Evolutionary conservation across 495 filamentous ascomycete species (phyloP), one percentile per base, ranked within the genome.

Genomic region (Lichenothelia convexa): DNA sequence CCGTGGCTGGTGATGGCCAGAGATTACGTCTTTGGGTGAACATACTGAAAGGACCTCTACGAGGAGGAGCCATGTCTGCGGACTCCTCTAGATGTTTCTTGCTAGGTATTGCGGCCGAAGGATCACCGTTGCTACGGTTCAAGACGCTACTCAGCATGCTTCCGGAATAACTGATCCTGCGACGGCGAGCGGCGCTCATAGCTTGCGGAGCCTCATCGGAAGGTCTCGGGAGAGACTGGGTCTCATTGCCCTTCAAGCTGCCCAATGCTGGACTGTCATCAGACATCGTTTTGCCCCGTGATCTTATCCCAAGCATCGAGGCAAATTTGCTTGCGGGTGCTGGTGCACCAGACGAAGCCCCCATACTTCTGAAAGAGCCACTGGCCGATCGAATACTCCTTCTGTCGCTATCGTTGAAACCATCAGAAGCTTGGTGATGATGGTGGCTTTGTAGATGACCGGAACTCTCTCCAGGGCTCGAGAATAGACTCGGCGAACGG

Each of bases 151-250:
- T 41, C 40, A 36, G 43, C 38, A 4, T 40, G 27, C 2, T 29
- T 15, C 45, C 45, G 9, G 45, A 48, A 34, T 45, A 42, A 16
- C 37, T 42, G 34, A 42, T 48, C 26, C 38, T 48, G 29, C 45
- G 13, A 35, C 44, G 54, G 35, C 32, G 34, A 21, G 13, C 9
- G 9, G 24, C 24, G 24, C 9, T 29, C 24, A 29, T 9, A 29
- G 9, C 24, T 1, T 29, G 24, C n/a, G n/a, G n/a, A 1, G 24
- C 24, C 9, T 13, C 24, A 11, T 9, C 43, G 22, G 57, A 54
- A 32, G 59, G 49, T 18, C 56, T 40, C 7, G 57, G 57, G 41
- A 61, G 40, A 12, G 52, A 56, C 21, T 56, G 56, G 27, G 51
- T 59, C 34, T 57, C 48, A 2, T 47, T 38, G 18, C 45, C 36